A percentile compares a stretch with the other conserved stretches of the same genome.
These are phyloP conservation scores for Rosa rugosa DNA, from an alignment of 306 rosid genomes.

Conservation along the genomic window DNA sequence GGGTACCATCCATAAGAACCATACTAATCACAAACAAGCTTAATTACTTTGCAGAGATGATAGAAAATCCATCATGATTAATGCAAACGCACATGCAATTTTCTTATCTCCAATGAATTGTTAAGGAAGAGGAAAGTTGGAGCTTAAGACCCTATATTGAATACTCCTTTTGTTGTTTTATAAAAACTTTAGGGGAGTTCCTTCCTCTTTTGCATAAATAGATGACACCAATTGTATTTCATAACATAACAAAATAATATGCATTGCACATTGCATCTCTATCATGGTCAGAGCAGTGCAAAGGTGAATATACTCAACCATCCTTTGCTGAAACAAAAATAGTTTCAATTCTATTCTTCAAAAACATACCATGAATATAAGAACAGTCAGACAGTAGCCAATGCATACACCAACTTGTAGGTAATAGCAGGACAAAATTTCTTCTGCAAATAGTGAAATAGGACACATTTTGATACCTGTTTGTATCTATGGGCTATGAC, in stretches of 20 bases:
- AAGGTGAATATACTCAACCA: background rate
- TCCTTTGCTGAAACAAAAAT: background rate
- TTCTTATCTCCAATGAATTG: background rate
- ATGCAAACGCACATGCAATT: background rate
- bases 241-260: background rate
- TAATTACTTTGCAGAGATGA: background rate
- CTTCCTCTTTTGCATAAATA: background rate
- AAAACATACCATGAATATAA: background rate
- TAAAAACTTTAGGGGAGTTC: background rate
- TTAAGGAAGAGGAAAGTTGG: background rate
- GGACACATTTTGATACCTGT: slow-evolving; percentile 43
- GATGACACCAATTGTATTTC: background rate
- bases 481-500: slow-evolving; percentile 57
- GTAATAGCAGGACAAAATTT: slow-evolving; percentile 2
- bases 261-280: background rate
- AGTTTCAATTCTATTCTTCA: background rate
- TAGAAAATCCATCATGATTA: background rate
- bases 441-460: background rate
- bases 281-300: background rate
- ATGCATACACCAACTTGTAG: background rate
- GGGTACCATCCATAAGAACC: background rate
- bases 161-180: background rate
- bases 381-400: background rate
- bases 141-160: background rate
- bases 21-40: background rate